Percentiles rank a stretch among this genome's conserved stretches.
phyloP scores from a whole-genome alignment of 257 asterid genomes.

The Henckelia pumila region DNA sequence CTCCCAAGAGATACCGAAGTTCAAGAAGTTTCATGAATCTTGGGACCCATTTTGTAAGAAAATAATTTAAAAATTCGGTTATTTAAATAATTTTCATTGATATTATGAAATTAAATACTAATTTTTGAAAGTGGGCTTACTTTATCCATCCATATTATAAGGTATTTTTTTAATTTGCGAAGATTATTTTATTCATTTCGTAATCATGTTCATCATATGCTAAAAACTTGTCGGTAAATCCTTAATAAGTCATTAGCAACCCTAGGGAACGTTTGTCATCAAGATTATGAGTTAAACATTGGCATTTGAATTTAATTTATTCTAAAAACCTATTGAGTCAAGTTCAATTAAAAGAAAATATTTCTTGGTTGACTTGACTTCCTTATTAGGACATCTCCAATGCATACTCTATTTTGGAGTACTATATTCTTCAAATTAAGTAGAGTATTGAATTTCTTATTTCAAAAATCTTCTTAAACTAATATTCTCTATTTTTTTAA shows the following conservation, averaged over 20 bases:
- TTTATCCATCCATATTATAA: constrained; percentile 36
- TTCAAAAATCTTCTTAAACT: no score
- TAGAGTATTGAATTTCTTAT: no score
- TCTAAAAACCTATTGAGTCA: neutral
- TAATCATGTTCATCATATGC: constrained; percentile 32
- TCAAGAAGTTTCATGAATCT: constrained; percentile 13
- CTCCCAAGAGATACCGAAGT: neutral
- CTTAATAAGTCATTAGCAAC: constrained; percentile 18
- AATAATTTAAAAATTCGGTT: neutral
- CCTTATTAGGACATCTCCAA: no score
- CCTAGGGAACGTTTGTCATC: constrained; percentile 20
- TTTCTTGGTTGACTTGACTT: constrained; percentile 1
- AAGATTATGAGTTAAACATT: constrained; percentile 7
- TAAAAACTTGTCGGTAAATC: constrained; percentile 30
- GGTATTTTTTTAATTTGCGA: constrained; percentile 20
- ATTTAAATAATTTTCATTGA: constrained; percentile 25
- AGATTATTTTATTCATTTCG: constrained; percentile 29
- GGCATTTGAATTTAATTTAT: neutral
- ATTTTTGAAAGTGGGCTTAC: constrained; percentile 42
- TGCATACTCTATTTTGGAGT: no score
- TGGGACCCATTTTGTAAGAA: constrained; percentile 30
- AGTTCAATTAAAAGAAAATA: neutral
- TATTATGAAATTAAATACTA: constrained; percentile 24
- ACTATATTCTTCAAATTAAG: no score
- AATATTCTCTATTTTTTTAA: no score